Base-by-base conservation (phyloP, 75 land plant genomes). In the Picea glauca region DNA sequence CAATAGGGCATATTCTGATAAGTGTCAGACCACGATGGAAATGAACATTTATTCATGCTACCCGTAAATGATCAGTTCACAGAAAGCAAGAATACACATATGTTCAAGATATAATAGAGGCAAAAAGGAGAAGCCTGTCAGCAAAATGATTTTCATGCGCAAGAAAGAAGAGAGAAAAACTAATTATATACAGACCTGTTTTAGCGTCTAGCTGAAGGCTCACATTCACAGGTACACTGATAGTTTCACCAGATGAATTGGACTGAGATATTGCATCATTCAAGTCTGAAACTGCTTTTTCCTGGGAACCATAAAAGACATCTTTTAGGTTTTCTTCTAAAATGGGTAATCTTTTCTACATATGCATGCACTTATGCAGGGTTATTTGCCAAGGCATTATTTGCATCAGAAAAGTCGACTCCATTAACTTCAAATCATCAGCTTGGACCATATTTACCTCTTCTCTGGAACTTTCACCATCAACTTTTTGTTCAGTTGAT, bases 381-480 rank as follows among this genome's bases (percentile, higher is more conserved):
- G 26, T 31, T 65, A 57, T 32, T 67, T 59, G 79, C 40, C 72
- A 78, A 60, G 33, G 26, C 20, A 56, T 75, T 59, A 15, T 46
- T 62, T 18, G 68, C 75, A 33, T 38, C 32, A 74, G 17, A 21
- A 72, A 77, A 62, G 66, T 65, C 23, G 35, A n/a, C 50, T 63
- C 30, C 17, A 14, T 30, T 11, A 43, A 65, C 20, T 62, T 77
- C 9, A 80, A 60, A 58, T 73, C 85, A 64, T 61, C 72, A 38
- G 35, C 76, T 75, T 54, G 60, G 33, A 75, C n/a, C 4, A 50
- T 58, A 57, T 5, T 58, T 15, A 75, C 59, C 20, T 62, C 63
- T 62, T 62, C 63, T 20, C 23, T 50, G 56, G 56, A 62, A 20
- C 63, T 62, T 62, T 21, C 63, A 62, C 23, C 2, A 20, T 20